Evolutionary conservation across 1,284 basidiomycete species (phyloP), one percentile per base, ranked within the genome.

Genomic region (Ceratobasidium papillatum): DNA sequence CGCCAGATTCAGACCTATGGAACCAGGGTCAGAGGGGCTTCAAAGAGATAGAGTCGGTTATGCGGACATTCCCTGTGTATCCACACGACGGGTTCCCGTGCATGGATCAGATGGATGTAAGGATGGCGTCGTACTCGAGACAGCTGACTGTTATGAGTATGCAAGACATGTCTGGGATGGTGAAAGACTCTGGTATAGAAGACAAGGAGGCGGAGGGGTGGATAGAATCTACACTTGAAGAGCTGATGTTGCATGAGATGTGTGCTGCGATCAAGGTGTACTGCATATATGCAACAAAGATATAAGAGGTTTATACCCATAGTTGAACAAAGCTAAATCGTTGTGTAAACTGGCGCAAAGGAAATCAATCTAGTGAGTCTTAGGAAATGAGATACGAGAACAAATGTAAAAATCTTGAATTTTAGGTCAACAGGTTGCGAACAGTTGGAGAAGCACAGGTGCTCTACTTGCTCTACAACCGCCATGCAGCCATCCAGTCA

Each of bases 61-160:
- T 63, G 3, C 25, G 14, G 34, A 43, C 25, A 30, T 4, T 41
- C 41, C 38, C 61, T 3, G 12, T 34, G 8, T 27, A 63, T 38
- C 61, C 61, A 5, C 61, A 63, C 19, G 32, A 12, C 14, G 61
- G 61, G 11, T 38, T n/a, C 61, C 61, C 61, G 5, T 63, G 61
- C 25, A 17, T 38, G 9, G n/a, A 12, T 63, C 38, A 19, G 3
- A 14, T 63, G 5, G 61, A 34, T 43, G 17, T 38, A 19, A 4
- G 25, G 8, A 45, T 63, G 22, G 22, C 12, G n/a, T 38, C 61
- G 19, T 63, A n/a, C 14, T 8, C 45, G 36, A 34, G 38, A 38
- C 41, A 43, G 17, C 25, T 63, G 14, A 45, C 25, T 9, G 25
- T 19, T 7, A 43, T 64, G 19, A 45, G n/a, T 12, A 61, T n/a